Conservation (phyloP, 2,329 filamentous ascomycete species). For the Ascochyta lentis region DNA sequence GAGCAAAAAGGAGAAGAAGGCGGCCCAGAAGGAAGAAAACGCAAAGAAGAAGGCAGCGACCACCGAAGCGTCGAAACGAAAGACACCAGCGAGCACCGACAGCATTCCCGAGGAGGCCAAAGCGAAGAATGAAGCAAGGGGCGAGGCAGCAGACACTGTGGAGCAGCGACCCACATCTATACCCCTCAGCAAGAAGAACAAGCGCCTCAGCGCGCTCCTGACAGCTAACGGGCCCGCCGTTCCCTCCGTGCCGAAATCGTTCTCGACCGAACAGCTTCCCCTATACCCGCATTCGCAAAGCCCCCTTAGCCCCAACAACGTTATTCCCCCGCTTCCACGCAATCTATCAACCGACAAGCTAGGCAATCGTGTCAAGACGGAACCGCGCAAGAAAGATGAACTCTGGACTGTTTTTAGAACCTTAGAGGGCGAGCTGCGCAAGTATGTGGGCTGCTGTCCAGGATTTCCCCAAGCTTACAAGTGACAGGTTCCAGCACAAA, state of each 20-base stretch:
- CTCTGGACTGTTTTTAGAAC: constrained; percentile 71
- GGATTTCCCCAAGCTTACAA: constrained; percentile 8
- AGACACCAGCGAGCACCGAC: constrained; percentile 27
- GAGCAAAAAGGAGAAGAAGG: constrained; percentile 22
- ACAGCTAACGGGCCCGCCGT: constrained; percentile 43
- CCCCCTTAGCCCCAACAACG: constrained; percentile 41
- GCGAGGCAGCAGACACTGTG: constrained; percentile 23
- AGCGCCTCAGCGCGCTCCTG: constrained; percentile 45
- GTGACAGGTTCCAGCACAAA: constrained; percentile 71
- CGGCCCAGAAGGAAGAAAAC: constrained; percentile 14
- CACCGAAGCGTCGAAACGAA: constrained; percentile 34
- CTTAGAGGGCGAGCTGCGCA: constrained; percentile 73
- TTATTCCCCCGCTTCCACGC: constrained; percentile 53
- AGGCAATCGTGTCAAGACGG: constrained; percentile 43
- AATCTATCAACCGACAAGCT: constrained; percentile 51
- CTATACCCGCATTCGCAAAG: constrained; percentile 43
- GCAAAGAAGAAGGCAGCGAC: constrained; percentile 25
- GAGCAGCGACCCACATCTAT: constrained; percentile 23
- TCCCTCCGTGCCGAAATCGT: constrained; percentile 55
- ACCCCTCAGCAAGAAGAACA: constrained; percentile 45
- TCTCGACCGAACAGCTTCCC: constrained; percentile 57
- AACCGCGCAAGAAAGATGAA: constrained; percentile 68
- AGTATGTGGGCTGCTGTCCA: constrained; percentile 52
- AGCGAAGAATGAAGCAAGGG: constrained; percentile 30
- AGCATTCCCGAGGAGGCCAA: constrained; percentile 43